Evolutionary conservation across 352 stramenopile genomes (phyloP), one percentile per base, ranked within the genome.

Genomic region (Pilasporangium apinafurcum): DNA sequence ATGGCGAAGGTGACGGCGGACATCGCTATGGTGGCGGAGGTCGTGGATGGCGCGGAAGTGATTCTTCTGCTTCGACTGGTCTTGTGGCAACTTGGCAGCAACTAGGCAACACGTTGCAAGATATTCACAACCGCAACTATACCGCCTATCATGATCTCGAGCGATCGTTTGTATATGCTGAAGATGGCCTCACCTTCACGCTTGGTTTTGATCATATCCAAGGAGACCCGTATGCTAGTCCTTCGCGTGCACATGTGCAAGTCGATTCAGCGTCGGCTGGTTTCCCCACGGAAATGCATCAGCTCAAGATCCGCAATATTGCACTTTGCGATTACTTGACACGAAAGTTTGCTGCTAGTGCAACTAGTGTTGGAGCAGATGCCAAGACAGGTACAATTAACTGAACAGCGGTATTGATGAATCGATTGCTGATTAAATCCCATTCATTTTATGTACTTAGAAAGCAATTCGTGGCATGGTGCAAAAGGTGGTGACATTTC

Each of bases 141-240:
- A 62, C 59, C 17, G 59, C 72, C 12, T 92, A 92, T 48, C 85
- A 92, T 60, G 69, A 80, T 33, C 67, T 95, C 26, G 72, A 86
- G 48, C 66, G 78, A 17, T 53, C 45, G 3, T 88, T 83, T 40
- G 29, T 48, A 39, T 81, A 59, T 40, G 57, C 24, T 8, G 35
- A 39, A 12, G 39, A 34, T 25, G 49, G 42, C 2, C 44, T 88
- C 12, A 24, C 14, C 17, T 97, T 98, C 59, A 56, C 53, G 8
- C 69, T 99, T 13, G 87, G 64, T 30, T 90, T 98, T 37, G 91
- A 96, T 58, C 78, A 95, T 51, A 89, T 97, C 32, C 95, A 99
- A 61, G 78, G 80, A 12, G 95, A 99, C 68, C 87, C 96, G 14
- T 99, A 96, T 67, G 96, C 96, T 24, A 88, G 91, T 51, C 92